Percentiles rank a stretch among this genome's conserved stretches.
phyloP scores from a whole-genome alignment of 1,139 yeast genomes.

The Sugiyamaella pinicola region DNA sequence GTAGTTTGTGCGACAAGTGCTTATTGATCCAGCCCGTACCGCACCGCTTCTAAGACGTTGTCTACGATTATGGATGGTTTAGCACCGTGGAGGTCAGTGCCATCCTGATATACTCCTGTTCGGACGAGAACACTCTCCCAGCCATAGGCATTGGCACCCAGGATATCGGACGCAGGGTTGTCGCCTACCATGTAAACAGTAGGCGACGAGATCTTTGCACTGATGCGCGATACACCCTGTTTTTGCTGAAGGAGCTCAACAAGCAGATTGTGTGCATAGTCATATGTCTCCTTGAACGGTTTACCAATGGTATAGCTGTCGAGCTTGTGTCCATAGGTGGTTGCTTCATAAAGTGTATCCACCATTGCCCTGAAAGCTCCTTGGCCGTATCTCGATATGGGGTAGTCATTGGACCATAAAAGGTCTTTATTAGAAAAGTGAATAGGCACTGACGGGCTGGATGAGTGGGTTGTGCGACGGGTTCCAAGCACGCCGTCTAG shows the following conservation, averaged over 20 bases:
- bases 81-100: slow-evolving; percentile 47
- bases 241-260: slow-evolving; percentile 39
- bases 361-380: slow-evolving; percentile 78
- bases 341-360: slow-evolving; percentile 62
- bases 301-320: slow-evolving; percentile 75
- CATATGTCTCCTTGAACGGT: slow-evolving; percentile 79
- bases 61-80: slow-evolving; percentile 42
- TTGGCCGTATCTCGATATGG: slow-evolving; percentile 83
- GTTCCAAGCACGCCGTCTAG: slow-evolving; percentile 70
- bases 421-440: slow-evolving; percentile 86
- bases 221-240: slow-evolving; percentile 2
- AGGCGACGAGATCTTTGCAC: slow-evolving; percentile 5
- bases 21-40: slow-evolving; percentile 28
- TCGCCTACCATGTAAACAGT: slow-evolving; percentile 91
- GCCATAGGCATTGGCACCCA: slow-evolving; percentile 83
- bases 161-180: slow-evolving; percentile 89
- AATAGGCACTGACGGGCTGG: slow-evolving; percentile 70
- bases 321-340: slow-evolving; percentile 55
- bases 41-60: slow-evolving; percentile 45
- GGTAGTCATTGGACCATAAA: slow-evolving; percentile 86
- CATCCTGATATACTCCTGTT: slow-evolving; percentile 84
- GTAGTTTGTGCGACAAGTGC: not conserved
- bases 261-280: slow-evolving; percentile 75
- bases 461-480: slow-evolving; percentile 40
- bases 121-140: slow-evolving; percentile 84